Conservation (phyloP, 305 asterid genomes). For the Plantago rigida region DNA sequence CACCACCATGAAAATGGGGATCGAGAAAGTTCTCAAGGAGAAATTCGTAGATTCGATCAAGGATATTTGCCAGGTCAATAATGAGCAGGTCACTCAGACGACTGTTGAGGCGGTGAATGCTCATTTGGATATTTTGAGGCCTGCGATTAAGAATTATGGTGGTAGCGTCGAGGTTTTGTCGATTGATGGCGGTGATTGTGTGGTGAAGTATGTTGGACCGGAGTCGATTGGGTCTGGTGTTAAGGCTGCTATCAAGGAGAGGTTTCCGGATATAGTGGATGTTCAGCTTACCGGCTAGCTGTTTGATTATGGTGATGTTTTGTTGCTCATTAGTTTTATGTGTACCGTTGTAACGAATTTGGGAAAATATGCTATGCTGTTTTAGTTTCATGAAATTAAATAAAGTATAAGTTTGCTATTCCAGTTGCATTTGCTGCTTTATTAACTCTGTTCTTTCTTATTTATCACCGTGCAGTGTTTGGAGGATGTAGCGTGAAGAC, state of each 20-base stretch:
- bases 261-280: constrained; percentile 62
- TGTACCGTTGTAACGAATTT: not conserved
- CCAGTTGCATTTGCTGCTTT: not conserved
- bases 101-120: constrained; percentile 73
- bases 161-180: constrained; percentile 75
- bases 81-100: constrained; percentile 38
- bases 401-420: not conserved
- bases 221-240: constrained; percentile 80
- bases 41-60: constrained; percentile 71
- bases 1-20: constrained; percentile 88
- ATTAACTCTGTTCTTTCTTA: not conserved
- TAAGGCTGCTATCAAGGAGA: constrained; percentile 91
- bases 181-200: constrained; percentile 51
- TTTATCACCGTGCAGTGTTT: not conserved
- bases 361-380: not conserved
- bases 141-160: constrained; percentile 78
- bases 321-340: not conserved
- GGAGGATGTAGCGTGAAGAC: not conserved
- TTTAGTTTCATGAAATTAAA: not conserved
- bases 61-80: constrained; percentile 64
- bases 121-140: constrained; percentile 75
- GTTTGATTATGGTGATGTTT: not conserved
- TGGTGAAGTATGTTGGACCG: constrained; percentile 60
- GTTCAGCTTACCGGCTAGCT: constrained; percentile 47
- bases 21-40: constrained; percentile 77